Percentiles rank a stretch among this genome's conserved stretches.
phyloP scores from a whole-genome alignment of 2,329 filamentous ascomycete species.

The Trichoderma sp. region DNA sequence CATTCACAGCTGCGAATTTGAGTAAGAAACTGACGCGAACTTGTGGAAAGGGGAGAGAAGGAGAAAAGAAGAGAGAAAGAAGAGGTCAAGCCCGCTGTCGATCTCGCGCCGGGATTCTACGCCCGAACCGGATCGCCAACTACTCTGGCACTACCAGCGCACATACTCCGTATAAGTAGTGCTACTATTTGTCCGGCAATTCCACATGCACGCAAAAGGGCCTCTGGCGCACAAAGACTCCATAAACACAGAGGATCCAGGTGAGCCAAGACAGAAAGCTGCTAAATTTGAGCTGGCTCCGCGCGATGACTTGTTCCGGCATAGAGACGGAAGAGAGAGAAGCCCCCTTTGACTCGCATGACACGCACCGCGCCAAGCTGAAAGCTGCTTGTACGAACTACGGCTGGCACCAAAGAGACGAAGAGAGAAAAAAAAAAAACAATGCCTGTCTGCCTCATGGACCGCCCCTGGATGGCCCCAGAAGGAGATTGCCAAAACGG shows the following conservation, averaged over 20 bases:
- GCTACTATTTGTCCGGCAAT: neutral
- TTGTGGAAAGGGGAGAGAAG: neutral
- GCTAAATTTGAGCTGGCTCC: neutral
- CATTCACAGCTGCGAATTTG: neutral
- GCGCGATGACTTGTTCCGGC: neutral
- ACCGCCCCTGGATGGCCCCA: conserved; percentile 8
- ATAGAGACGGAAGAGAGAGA: neutral
- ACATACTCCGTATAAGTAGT: neutral
- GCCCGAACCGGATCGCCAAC: conserved; percentile 8
- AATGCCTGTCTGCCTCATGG: conserved; percentile 11
- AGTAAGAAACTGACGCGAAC: neutral
- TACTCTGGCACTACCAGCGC: neutral
- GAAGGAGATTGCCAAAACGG: neutral
- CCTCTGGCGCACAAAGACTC: neutral
- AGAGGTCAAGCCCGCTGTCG: neutral
- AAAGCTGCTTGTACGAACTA: neutral
- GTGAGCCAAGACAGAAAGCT: neutral
- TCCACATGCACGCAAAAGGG: neutral
- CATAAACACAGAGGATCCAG: neutral
- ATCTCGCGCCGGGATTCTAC: neutral
- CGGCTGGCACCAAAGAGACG: neutral
- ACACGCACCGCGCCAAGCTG: neutral
- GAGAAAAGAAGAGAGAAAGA: neutral
- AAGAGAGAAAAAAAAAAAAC: neutral
- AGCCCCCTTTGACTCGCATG: conserved; percentile 11